Evolutionary conservation across 768 basidiomycete genomes (phyloP).

Genomic region (Leccinum variicolor): DNA sequence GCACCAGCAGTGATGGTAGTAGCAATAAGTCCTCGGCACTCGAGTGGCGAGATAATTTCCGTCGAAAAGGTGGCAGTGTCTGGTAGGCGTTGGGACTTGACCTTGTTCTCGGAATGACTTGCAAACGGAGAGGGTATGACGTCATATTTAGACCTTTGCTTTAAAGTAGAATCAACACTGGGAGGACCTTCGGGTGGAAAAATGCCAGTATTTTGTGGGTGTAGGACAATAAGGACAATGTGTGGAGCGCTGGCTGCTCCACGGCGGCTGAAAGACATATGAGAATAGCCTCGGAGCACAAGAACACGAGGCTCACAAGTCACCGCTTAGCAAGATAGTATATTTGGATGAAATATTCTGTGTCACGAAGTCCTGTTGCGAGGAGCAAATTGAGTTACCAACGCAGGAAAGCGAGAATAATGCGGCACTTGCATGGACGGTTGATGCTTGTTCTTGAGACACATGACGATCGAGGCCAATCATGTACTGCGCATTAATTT

Average conservation of each 20-base stretch:
- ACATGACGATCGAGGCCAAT: conserved; percentile 36
- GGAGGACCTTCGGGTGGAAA: conserved; percentile 17
- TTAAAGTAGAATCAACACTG: conserved; percentile 13
- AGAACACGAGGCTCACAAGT: conserved; percentile 50
- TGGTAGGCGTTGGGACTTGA: conserved; percentile 1
- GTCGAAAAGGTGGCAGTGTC: conserved; percentile 30
- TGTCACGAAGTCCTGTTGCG: conserved; percentile 45
- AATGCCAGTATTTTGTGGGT: conserved; percentile 8
- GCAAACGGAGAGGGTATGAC: conserved; percentile 19
- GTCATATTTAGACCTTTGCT: conserved; percentile 3
- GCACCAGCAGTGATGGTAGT: conserved; percentile 30
- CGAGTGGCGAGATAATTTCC: conserved; percentile 41
- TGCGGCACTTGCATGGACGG: conserved; percentile 40
- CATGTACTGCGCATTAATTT: conserved; percentile 39
- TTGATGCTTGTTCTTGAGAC: conserved; percentile 40
- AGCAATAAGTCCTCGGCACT: conserved; percentile 44
- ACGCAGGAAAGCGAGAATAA: not conserved
- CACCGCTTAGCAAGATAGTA: conserved; percentile 49
- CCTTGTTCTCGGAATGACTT: conserved; percentile 6
- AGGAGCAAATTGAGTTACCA: not conserved
- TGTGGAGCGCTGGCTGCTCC: conserved; percentile 22
- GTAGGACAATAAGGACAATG: conserved; percentile 16
- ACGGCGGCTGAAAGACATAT: conserved; percentile 42
- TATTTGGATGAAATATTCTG: conserved; percentile 45
- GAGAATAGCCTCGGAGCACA: not conserved